Base-by-base conservation (phyloP, 192 early-diverging fungal species). In the Backusella psychrophila region DNA sequence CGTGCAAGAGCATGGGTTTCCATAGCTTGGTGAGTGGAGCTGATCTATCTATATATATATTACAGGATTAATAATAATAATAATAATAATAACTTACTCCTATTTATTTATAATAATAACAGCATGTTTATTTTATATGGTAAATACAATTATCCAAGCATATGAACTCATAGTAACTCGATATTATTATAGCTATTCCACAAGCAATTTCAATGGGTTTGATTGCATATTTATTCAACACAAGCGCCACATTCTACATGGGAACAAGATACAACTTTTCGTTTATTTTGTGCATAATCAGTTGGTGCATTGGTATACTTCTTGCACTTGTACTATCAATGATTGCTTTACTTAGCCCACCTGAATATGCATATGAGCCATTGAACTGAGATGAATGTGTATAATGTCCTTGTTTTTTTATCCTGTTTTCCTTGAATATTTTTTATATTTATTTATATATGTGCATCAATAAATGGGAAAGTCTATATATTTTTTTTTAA, bases 221-320 rank as follows among this genome's bases (percentile, higher is more conserved):
- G 0, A 71, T 81, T 33, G 76, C 80, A 3, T 81, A 81, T 69
- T 23, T 81, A 56, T 81, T 72, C 73, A 81, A 81, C 44, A 69
- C 72, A 11, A 78, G 76, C 11, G 36, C 59, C 2, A 63, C 44
- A 6, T 81, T 81, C 35, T 81, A 81, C 42, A 75, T 81, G 35
- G 80, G 80, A 29, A 71, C 80, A 7, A 73, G 80, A 31, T 81
- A 81, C 38, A 75, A 81, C 42, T 23, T 81, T 9, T 81, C 80
- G 4, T 81, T 81, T 56, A 59, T 81, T 53, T 23, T 81, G 12
- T 77, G 72, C 34, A 81, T 65, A 9, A 74, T 81, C 34, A 75
- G 76, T 53, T 81, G 80, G 80, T 78, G 76, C 39, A 35, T 78
- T 6, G 66, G 67, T 53, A 4, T 81, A 31, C 14, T 81, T 5